Percentiles rank a stretch among this genome's conserved stretches.
Evolutionary conservation across 768 basidiomycete genomes (phyloP).

Genomic region (Xerocomellus intermedius): DNA sequence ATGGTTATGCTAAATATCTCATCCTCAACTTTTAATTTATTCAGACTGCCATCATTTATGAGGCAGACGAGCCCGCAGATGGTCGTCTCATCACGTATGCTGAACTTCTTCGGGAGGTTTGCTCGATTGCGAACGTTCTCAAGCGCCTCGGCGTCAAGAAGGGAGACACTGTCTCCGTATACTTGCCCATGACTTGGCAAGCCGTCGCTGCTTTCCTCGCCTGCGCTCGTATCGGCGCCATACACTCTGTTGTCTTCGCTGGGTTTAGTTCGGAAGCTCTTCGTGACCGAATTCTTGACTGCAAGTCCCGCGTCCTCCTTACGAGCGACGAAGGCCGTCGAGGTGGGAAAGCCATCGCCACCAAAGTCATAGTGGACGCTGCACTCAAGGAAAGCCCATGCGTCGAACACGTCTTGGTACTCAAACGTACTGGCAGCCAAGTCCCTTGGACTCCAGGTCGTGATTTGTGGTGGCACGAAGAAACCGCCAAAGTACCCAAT

Average conservation of each 20-base stretch:
- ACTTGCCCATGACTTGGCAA: slow-evolving; percentile 95
- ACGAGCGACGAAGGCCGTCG: slow-evolving; percentile 93
- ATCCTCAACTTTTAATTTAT: neutral
- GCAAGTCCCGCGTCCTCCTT: slow-evolving; percentile 86
- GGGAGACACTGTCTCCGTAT: slow-evolving; percentile 92
- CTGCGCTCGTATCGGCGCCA: slow-evolving; percentile 93
- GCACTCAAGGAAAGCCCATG: slow-evolving; percentile 81
- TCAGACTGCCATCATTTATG: slow-evolving; percentile 95
- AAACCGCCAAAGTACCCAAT: slow-evolving; percentile 74
- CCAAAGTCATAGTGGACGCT: slow-evolving; percentile 89
- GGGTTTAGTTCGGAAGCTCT: slow-evolving; percentile 95
- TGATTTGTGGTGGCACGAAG: slow-evolving; percentile 98
- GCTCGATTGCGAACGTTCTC: slow-evolving; percentile 86
- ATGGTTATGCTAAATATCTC: neutral
- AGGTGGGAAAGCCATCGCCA: slow-evolving; percentile 94
- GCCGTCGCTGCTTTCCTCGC: slow-evolving; percentile 96
- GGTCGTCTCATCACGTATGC: slow-evolving; percentile 75
- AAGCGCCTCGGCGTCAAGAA: slow-evolving; percentile 88
- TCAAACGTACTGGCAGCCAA: slow-evolving; percentile 80
- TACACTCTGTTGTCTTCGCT: slow-evolving; percentile 97
- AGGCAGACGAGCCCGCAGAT: slow-evolving; percentile 90
- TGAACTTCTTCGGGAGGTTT: slow-evolving; percentile 89
- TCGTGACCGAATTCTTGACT: slow-evolving; percentile 89
- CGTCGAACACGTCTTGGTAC: slow-evolving; percentile 89
- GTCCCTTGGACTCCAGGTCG: slow-evolving; percentile 81